Percentiles rank a stretch among this genome's conserved stretches.
Conservation (phyloP, 2,329 filamentous ascomycete species). For the Gremmenia infestans region DNA sequence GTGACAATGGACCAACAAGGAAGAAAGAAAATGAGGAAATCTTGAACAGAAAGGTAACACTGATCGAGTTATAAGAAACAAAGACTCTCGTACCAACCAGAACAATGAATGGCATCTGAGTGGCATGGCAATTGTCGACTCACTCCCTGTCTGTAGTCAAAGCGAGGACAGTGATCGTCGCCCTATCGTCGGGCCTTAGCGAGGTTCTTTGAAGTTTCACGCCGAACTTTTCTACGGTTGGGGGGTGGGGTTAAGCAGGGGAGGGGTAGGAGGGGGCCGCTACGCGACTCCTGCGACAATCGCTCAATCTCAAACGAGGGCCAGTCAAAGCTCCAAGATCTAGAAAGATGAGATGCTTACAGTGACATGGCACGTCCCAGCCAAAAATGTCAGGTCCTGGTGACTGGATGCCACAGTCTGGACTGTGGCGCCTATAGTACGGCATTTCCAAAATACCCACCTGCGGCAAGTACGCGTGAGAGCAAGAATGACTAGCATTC, state of each 20-base stretch:
- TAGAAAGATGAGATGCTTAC: conserved; percentile 23
- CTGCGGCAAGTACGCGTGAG: background rate
- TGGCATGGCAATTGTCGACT: conserved; percentile 5
- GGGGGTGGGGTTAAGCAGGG: conserved; percentile 11
- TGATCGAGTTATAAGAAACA: conserved; percentile 17
- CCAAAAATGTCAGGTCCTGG: background rate
- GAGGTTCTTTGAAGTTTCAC: conserved; percentile 14
- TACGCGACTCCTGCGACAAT: background rate
- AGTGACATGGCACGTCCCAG: conserved; percentile 9
- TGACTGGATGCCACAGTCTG: conserved; percentile 1
- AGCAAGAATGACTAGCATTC: background rate
- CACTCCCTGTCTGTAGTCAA: background rate
- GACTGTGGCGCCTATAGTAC: background rate
- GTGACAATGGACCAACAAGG: conserved; percentile 13
- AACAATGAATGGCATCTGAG: conserved; percentile 11
- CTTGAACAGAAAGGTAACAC: conserved; percentile 7
- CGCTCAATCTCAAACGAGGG: conserved; percentile 12
- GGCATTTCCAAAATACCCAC: background rate
- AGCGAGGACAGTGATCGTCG: conserved; percentile 14
- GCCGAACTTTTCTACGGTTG: conserved; percentile 1
- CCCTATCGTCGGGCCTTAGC: conserved; percentile 22
- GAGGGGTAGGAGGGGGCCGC: conserved; percentile 2
- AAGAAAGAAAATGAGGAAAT: conserved; percentile 14
- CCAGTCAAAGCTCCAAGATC: conserved; percentile 21
- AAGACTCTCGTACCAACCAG: conserved; percentile 11